Conservation (phyloP, 371 early-diverging fungal genomes). For the Choanephora cucurbitarum region DNA sequence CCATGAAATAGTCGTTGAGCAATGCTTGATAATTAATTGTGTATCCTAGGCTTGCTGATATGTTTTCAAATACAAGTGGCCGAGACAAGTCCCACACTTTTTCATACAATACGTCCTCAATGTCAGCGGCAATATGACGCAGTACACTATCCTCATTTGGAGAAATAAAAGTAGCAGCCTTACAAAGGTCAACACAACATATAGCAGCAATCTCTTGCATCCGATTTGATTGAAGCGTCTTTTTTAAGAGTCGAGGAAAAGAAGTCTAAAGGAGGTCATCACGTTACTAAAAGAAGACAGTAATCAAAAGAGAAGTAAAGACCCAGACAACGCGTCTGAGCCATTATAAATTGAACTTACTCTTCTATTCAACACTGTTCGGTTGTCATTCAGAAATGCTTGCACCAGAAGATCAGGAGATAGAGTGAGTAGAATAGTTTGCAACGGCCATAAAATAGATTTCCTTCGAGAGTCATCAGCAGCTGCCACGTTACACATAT, state of each 20-base stretch:
- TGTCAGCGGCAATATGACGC: conserved; percentile 63
- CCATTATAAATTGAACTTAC: conserved; percentile 16
- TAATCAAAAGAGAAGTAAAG: no score
- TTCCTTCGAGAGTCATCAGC: conserved; percentile 68
- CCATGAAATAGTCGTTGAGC: conserved; percentile 67
- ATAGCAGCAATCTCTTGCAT: conserved; percentile 68
- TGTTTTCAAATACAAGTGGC: conserved; percentile 13
- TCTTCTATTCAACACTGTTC: conserved; percentile 36
- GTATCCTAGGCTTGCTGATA: conserved; percentile 48
- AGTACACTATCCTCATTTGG: conserved; percentile 65
- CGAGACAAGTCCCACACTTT: conserved; percentile 60
- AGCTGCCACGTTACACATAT: conserved; percentile 58
- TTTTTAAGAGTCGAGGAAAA: conserved; percentile 68
- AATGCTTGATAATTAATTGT: conserved; percentile 48
- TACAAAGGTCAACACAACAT: conserved; percentile 76
- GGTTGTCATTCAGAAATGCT: conserved; percentile 46
- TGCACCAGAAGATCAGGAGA: conserved; percentile 74
- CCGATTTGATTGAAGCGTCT: conserved; percentile 55
- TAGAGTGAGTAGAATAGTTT: conserved; percentile 72
- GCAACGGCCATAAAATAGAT: conserved; percentile 77
- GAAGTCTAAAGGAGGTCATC: conserved; percentile 34
- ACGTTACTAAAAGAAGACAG: background rate
- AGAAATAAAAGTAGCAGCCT: conserved; percentile 67
- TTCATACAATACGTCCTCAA: conserved; percentile 69
- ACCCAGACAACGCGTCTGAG: background rate